A percentile compares a stretch with the other conserved stretches of the same genome.
Conservation (phyloP, 192 early-diverging fungal genomes). For the Coemansia sp. region DNA sequence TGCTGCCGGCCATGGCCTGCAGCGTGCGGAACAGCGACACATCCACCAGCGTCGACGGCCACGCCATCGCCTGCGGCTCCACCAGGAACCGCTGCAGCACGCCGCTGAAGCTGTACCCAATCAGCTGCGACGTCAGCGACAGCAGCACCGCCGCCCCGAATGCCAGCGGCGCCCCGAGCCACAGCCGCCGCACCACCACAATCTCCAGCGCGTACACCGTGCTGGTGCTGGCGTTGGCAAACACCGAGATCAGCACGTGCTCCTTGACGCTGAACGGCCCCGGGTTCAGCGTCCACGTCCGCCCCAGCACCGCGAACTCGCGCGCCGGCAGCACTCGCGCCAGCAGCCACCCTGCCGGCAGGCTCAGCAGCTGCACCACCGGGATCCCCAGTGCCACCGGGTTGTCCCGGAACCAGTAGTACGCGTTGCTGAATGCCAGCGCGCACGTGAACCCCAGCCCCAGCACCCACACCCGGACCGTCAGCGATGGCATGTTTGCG, state of each 20-base stretch:
- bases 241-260: slow-evolving; percentile 72
- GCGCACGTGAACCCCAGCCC: slow-evolving; percentile 57
- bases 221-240: slow-evolving; percentile 65
- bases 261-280: slow-evolving; percentile 82
- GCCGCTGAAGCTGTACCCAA: slow-evolving; percentile 66
- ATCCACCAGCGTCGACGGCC: slow-evolving; percentile 73
- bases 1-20: slow-evolving; percentile 52
- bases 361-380: slow-evolving; percentile 65
- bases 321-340: slow-evolving; percentile 56
- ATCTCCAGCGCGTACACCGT: slow-evolving; percentile 72
- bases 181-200: slow-evolving; percentile 58
- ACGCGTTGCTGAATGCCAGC: slow-evolving; percentile 63
- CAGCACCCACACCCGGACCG: slow-evolving; percentile 64
- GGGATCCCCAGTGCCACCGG: slow-evolving; percentile 60
- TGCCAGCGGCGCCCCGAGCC: slow-evolving; percentile 62
- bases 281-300: slow-evolving; percentile 57
- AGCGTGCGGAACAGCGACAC: slow-evolving; percentile 70
- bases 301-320: slow-evolving; percentile 41
- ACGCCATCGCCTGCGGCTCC: slow-evolving; percentile 73
- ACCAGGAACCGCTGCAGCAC: slow-evolving; percentile 71
- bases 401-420: slow-evolving; percentile 80
- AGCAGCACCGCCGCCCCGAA: slow-evolving; percentile 56
- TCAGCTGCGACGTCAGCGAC: slow-evolving; percentile 62
- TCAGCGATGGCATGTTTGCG: slow-evolving; percentile 56
- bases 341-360: slow-evolving; percentile 62